phyloP scores from a whole-genome alignment of 441 rosid genomes.

The Bruguiera hainesii region DNA sequence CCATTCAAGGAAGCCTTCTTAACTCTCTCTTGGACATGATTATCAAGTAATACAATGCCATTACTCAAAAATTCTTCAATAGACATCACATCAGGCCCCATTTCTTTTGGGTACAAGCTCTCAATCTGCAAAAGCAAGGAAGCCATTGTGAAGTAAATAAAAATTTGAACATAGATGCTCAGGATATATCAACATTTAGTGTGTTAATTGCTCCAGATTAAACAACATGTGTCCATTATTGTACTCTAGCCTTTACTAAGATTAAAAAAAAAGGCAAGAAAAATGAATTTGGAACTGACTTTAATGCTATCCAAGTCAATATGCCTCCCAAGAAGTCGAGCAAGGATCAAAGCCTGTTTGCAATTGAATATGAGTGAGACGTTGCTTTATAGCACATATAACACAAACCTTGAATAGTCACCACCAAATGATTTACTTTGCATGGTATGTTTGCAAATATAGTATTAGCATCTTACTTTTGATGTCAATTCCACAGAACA shows the following conservation, averaged over 20 bases:
- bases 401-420: not conserved
- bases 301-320: conserved; percentile 64
- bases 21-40: conserved; percentile 57
- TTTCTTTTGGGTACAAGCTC: conserved; percentile 80
- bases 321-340: conserved; percentile 77
- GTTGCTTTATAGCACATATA: not conserved
- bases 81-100: conserved; percentile 67
- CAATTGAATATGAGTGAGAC: conserved; percentile 8
- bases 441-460: not conserved
- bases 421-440: not conserved
- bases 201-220: not conserved
- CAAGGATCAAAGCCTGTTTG: conserved; percentile 81
- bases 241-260: not conserved
- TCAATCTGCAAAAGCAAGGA: conserved; percentile 55
- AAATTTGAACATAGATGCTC: not conserved
- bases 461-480: not conserved
- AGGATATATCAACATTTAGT: not conserved
- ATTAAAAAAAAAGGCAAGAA: not conserved
- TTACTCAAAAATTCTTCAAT: conserved; percentile 62
- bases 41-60: conserved; percentile 65
- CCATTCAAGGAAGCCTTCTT: conserved; percentile 63
- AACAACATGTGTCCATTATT: not conserved
- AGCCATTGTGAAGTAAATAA: conserved; percentile 16
- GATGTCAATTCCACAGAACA: not conserved
- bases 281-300: conserved; percentile 37